Conservation (phyloP, 345 rosid species). For the Eucalyptus cladocalyx region DNA sequence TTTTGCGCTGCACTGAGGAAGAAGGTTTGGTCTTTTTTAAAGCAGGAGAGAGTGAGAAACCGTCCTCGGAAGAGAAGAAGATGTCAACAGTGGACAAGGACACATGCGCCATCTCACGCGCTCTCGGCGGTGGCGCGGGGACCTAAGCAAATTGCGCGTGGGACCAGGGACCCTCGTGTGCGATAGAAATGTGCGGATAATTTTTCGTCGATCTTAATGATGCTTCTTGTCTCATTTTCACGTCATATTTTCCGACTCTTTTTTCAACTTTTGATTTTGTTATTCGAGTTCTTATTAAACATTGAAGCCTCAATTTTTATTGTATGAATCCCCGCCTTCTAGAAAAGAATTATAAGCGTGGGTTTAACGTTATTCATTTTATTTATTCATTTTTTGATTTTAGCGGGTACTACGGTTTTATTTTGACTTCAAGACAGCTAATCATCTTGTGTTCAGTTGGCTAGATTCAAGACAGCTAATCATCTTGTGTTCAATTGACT, state of each 20-base stretch:
- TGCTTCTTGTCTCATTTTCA: background rate
- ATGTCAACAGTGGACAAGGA: background rate
- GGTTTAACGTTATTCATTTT: background rate
- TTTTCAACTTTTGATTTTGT: background rate
- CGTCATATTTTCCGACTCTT: background rate
- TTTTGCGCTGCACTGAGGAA: background rate
- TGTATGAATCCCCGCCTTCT: background rate
- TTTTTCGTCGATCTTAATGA: background rate
- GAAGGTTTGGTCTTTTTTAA: background rate
- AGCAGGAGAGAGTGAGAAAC: background rate
- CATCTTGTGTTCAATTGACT: too few species aligned
- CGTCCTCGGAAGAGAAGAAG: background rate
- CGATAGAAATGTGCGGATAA: background rate
- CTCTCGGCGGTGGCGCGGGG: background rate
- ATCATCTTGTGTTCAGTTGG: too few species aligned
- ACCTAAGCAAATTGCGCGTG: background rate
- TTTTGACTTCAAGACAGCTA: too few species aligned
- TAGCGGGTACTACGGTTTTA: rapidly evolving
- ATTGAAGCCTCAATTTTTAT: background rate
- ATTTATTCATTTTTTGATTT: background rate
- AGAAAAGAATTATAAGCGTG: background rate
- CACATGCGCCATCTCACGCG: background rate
- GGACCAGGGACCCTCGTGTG: background rate
- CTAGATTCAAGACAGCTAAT: too few species aligned
- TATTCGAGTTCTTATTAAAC: background rate